Evolutionary conservation across 306 rosid species (phyloP).

Genomic region (Sicyos baderoa): DNA sequence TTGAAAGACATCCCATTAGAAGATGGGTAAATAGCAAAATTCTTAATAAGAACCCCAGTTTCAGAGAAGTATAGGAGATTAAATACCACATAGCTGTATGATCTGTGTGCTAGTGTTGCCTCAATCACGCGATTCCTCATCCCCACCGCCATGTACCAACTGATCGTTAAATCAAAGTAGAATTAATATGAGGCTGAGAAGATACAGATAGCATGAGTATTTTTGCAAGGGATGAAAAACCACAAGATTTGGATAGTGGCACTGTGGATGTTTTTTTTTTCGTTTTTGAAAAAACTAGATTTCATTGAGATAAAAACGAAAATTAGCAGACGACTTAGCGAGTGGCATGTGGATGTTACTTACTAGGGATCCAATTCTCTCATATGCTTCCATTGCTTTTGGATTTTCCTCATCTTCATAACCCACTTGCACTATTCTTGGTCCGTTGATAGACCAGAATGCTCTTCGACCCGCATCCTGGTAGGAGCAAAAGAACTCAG

Average conservation of each 20-base stretch:
- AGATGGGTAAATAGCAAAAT: neutral
- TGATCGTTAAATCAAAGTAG: slow-evolving; percentile 29
- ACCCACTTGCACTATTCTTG: slow-evolving; percentile 77
- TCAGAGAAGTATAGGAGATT: neutral
- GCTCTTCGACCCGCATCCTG: slow-evolving; percentile 94
- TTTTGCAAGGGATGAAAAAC: slow-evolving; percentile 6
- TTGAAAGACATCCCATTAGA: neutral
- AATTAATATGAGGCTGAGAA: neutral
- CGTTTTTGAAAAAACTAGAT: no score
- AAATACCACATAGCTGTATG: neutral
- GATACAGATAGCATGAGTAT: neutral
- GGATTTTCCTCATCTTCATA: slow-evolving; percentile 86
- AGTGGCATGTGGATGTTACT: slow-evolving; percentile 12
- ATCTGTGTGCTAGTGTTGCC: neutral
- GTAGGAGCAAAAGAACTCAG: neutral
- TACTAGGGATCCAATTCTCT: slow-evolving; percentile 91
- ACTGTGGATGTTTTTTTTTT: no score
- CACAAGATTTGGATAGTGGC: neutral
- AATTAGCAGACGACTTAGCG: no score
- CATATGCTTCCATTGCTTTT: slow-evolving; percentile 80
- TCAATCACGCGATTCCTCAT: slow-evolving; percentile 34
- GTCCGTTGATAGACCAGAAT: slow-evolving; percentile 91
- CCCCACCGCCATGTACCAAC: slow-evolving; percentile 51
- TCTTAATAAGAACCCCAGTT: neutral
- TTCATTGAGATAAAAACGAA: no score